These are phyloP conservation scores for Heritiera littoralis DNA, from an alignment of 345 rosid genomes.

Conservation along the genomic window DNA sequence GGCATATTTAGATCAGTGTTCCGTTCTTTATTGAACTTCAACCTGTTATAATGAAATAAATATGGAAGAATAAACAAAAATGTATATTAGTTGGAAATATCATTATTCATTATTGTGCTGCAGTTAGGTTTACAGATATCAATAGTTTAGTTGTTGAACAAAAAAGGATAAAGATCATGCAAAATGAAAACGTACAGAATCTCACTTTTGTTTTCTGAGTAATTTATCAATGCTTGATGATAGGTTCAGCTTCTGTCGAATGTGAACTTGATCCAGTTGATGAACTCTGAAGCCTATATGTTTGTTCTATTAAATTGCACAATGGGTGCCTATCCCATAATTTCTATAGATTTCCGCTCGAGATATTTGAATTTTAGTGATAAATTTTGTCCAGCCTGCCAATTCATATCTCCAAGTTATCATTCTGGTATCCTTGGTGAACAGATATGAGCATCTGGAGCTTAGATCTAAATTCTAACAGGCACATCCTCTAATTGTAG, in stretches of 20 bases:
- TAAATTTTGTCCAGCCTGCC: not conserved
- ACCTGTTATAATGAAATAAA: not conserved
- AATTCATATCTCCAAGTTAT: not conserved
- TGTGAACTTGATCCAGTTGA: not conserved
- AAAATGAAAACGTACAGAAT: not conserved
- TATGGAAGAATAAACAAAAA: not conserved
- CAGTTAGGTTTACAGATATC: not conserved
- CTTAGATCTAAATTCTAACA: not conserved
- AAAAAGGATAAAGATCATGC: not conserved
- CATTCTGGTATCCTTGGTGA: not conserved
- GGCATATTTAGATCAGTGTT: too few relatives aligned
- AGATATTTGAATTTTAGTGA: not conserved
- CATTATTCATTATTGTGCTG: not conserved
- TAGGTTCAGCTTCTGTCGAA: not conserved
- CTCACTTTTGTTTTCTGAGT: not conserved
- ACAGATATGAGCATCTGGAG: not conserved
- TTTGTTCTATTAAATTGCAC: not conserved
- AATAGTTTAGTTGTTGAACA: not conserved
- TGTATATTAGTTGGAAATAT: not conserved
- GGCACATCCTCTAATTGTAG: not conserved
- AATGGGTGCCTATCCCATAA: not conserved
- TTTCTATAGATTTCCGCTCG: not conserved
- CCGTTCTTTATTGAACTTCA: not conserved
- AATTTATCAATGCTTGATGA: not conserved
- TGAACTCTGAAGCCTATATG: not conserved